phyloP scores from a whole-genome alignment of 2,329 filamentous ascomycete species.

The Penicillium olsonii region DNA sequence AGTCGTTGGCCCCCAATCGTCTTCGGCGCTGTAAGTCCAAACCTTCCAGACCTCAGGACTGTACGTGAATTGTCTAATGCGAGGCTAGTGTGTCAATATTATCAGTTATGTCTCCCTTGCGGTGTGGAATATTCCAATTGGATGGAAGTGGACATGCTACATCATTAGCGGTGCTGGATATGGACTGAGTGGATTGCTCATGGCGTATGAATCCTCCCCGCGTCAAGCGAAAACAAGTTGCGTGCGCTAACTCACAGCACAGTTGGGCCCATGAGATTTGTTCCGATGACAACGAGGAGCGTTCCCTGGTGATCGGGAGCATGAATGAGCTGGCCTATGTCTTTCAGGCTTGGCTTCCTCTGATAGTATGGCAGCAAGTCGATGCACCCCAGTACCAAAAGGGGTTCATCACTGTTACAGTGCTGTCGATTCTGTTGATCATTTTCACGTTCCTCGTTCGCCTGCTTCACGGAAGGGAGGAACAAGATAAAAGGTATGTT shows the following conservation, averaged over 20 bases:
- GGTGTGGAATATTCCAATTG: constrained; percentile 52
- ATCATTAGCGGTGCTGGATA: constrained; percentile 53
- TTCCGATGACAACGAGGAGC: constrained; percentile 62
- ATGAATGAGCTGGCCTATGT: constrained; percentile 74
- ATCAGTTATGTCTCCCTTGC: constrained; percentile 49
- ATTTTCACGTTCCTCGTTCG: constrained; percentile 50
- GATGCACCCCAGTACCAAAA: constrained; percentile 63
- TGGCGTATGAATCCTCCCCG: constrained; percentile 44
- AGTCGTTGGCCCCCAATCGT: constrained; percentile 66
- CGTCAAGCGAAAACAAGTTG: background rate
- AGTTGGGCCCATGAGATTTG: constrained; percentile 60
- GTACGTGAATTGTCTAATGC: background rate
- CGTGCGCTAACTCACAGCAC: constrained; percentile 8
- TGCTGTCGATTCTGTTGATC: constrained; percentile 54
- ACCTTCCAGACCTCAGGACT: constrained; percentile 43
- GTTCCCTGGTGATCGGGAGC: constrained; percentile 63
- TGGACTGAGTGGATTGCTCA: constrained; percentile 52
- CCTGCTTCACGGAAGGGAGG: constrained; percentile 12
- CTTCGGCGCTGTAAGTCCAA: constrained; percentile 55
- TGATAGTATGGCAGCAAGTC: constrained; percentile 66
- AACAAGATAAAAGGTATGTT: constrained; percentile 2
- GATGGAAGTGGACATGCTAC: constrained; percentile 66
- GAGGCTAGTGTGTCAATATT: constrained; percentile 38
- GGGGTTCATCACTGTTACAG: constrained; percentile 59
- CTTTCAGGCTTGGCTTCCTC: constrained; percentile 68